Base-by-base conservation (phyloP, 129 eudicot species). In the Escallonia herrerae region DNA sequence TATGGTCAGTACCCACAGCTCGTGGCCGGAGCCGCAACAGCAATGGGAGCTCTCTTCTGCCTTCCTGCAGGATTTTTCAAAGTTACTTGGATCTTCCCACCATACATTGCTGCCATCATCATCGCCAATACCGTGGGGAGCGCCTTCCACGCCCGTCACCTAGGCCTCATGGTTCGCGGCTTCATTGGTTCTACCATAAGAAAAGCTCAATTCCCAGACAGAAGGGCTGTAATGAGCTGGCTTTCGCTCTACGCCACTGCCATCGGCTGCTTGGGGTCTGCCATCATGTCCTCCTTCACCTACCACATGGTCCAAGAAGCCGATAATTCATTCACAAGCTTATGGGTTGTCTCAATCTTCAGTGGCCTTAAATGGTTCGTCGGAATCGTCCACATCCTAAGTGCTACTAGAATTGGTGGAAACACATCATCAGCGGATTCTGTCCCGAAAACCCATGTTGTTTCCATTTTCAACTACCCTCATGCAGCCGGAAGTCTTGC, bases 271-370 rank as follows among this genome's bases (percentile, higher is more conserved):
- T 47, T 82, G 0, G 96, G 96, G 0, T 68, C 96, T 2, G 93
- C 93, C 1, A 68, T 81, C 58, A 82, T 89, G 5, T 79, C 94
- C 3, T 67, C 93, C 1, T 89, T 89, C 69, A 78, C 91, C 3
- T 89, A 82, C 63, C 84, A 78, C 76, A 89, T 85, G 96, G 82
- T 89, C 45, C 64, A 78, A 8, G 71, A 79, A 57, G 47, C 85
- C 5, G 87, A 85, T 53, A 77, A 74, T 33, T 11, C 58, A 2
- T 89, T 89, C 65, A 78, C 80, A 7, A 81, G 85, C 54, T 74
- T 89, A 63, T 89, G 96, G 96, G 75, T 89, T 48, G 96, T 89
- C 12, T 81, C 93, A 1, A 89, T 89, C 39, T 89, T 89, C 41
- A 85, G 94, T 48, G 96, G 96, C 74, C 75, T 89, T 1, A 63